Base-by-base conservation (phyloP, 1,284 basidiomycete species). In the Austropuccinia psidii region DNA sequence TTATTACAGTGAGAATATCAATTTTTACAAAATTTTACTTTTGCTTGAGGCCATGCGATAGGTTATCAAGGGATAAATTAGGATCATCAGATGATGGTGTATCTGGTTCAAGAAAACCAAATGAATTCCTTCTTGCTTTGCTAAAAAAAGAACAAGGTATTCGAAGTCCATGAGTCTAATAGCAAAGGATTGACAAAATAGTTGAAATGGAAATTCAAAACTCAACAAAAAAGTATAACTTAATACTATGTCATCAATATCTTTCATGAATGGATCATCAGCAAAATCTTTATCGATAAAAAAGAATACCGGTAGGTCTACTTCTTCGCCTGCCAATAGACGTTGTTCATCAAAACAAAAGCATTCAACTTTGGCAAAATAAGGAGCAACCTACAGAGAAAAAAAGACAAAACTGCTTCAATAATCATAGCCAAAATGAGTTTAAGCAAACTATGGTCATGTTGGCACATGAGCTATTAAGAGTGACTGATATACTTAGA, bases 321-420 rank as follows among this genome's bases (percentile, higher is more conserved):
- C 91, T 81, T 98, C 94, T 82, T 98, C 96, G 27, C 90, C 89
- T 0, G 95, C 94, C 27, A 97, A 84, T 21, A 99, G 86, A 78
- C 89, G 91, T 82, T 99, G 96, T 81, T 98, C 96, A 81, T 99
- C 96, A 78, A 98, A 98, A 82, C 96, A 99, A 84, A 99, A 99
- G 78, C 96, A 99, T 82, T 99, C 96, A 8, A 98, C 93, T 83
- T 99, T 99, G 73, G 94, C 92, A 80, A 99, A 99, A 82, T 98
- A 98, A 0, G 95, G 93, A 6, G 96, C 96, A 77, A 98, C 87
- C 92, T 97, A 29, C 9, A 11, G 37, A 33, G 1, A 65, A 8
- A 15, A 31, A 4, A 37, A 31, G 4, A 17, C 3, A 37, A 37
- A 1, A n/a, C 8, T 17, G 35, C 1, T 8, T 7, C 13, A 31